Conservation (phyloP, 352 stramenopile species). For the Pythium aristosporum region DNA sequence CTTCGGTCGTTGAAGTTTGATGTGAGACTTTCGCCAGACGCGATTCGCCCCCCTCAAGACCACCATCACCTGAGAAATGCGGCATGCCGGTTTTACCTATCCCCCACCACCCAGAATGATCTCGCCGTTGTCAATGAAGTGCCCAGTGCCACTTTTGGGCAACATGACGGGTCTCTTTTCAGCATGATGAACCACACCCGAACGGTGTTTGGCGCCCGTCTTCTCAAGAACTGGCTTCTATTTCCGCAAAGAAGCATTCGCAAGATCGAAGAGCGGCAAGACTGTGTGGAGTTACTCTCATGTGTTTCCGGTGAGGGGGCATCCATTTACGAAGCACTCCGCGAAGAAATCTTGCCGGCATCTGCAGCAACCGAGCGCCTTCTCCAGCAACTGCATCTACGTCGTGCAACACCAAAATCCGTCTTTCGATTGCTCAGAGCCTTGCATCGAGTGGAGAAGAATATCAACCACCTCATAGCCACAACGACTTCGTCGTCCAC, state of each 20-base stretch:
- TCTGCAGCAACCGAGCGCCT: background rate
- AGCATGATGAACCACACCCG: slow-evolving; percentile 19
- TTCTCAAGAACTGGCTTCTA: slow-evolving; percentile 15
- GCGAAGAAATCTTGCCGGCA: slow-evolving; percentile 4
- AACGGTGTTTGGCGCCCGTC: slow-evolving; percentile 16
- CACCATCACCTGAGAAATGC: background rate
- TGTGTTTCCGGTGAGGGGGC: background rate
- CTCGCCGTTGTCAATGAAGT: background rate
- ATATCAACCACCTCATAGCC: background rate
- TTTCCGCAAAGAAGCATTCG: slow-evolving; percentile 8
- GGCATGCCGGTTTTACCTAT: background rate
- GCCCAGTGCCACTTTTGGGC: background rate
- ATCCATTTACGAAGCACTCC: slow-evolving; percentile 8
- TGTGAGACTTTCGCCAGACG: background rate
- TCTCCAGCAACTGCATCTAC: slow-evolving; percentile 14
- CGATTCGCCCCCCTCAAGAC: background rate
- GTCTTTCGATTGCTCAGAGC: slow-evolving; percentile 4
- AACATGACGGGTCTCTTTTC: slow-evolving; percentile 13
- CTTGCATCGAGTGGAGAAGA: background rate
- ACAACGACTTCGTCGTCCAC: background rate
- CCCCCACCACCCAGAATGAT: background rate
- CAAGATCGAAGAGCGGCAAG: slow-evolving; percentile 17
- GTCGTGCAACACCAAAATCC: slow-evolving; percentile 5
- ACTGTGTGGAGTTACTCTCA: slow-evolving; percentile 6
- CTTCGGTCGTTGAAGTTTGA: slow-evolving; percentile 10